Conservation (phyloP, 352 stramenopile species). For the Blastocystis sp. region DNA sequence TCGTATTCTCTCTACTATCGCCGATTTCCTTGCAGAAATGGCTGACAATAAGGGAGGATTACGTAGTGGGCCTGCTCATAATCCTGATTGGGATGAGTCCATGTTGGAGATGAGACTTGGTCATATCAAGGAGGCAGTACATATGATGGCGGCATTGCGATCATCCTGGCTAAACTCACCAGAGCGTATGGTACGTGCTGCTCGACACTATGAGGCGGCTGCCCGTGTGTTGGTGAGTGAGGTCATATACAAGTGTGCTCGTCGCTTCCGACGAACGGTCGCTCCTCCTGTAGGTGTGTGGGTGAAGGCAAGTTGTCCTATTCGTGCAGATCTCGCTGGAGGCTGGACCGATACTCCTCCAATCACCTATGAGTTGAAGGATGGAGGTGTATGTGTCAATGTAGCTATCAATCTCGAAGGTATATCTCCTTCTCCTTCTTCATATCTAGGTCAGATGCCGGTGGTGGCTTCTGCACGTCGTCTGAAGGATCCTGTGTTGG, state of each 20-base stretch:
- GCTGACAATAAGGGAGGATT: constrained; percentile 51
- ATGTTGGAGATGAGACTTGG: constrained; percentile 35
- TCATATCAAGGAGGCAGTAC: constrained; percentile 31
- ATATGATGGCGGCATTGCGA: constrained; percentile 53
- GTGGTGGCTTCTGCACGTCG: constrained; percentile 47
- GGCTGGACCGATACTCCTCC: constrained; percentile 81
- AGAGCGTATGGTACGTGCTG: constrained; percentile 66
- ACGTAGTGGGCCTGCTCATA: constrained; percentile 43
- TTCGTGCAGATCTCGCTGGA: constrained; percentile 76
- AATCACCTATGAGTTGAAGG: constrained; percentile 75
- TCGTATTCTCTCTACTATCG: constrained; percentile 64
- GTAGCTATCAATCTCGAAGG: constrained; percentile 69
- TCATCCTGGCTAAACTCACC: constrained; percentile 31
- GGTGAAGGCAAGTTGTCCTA: constrained; percentile 72
- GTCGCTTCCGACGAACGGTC: constrained; percentile 14
- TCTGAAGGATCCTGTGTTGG: constrained; percentile 60
- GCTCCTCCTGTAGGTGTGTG: constrained; percentile 56
- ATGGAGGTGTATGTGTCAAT: constrained; percentile 73
- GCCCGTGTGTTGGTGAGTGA: constrained; percentile 59
- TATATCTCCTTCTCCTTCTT: not conserved
- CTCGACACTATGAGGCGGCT: constrained; percentile 66
- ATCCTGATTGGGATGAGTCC: constrained; percentile 64
- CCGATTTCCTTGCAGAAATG: constrained; percentile 66
- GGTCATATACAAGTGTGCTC: constrained; percentile 65
- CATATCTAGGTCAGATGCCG: constrained; percentile 2